Base-by-base conservation (phyloP, 306 rosid genomes). In the Pyrus betulifolia region DNA sequence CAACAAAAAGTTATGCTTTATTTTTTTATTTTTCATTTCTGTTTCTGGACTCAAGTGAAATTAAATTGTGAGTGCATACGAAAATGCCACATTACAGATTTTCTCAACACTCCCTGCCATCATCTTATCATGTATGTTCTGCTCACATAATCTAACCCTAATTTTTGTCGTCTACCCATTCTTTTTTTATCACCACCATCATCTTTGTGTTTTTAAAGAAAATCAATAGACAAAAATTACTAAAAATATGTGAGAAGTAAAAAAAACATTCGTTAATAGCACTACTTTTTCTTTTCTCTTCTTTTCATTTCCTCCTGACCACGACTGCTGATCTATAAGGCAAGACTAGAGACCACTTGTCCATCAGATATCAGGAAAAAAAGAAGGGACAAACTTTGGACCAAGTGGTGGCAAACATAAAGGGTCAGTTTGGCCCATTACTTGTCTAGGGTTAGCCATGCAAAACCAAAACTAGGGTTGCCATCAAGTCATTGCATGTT, bases 391-490 rank as follows among this genome's bases (percentile, higher is more conserved):
- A 44, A 15, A 51, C 55, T 80, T 23, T 17, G 23, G 70, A 23
- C 23, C 58, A 1, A 59, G 78, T 19, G 85, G 23, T 45, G 55
- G 55, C 55, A 74, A 28, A 49, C 28, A 70, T 70, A 46, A 73
- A 17, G 70, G 52, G 42, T 74, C 60, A 45, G 19, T 64, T 71
- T 76, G 91, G 90, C 74, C 83, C 91, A 86, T 69, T 69, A 51
- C 2, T 64, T 90, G 95, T 87, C 91, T 84, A 73, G 78, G 82
- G 76, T 33, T 70, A 59, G 23, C 54, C 12, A 79, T 78, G 79
- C 94, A 85, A 1, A 25, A 19, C 73, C 81, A 40, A 76, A 76
- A 73, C 31, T 30, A 22, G 19, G 75, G 80, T 33, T 40, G 71
- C 79, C 70, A 69, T 70, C 82, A 49, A 76, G 54, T 71, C 17